Evolutionary conservation across 768 basidiomycete species (phyloP), one percentile per base, ranked within the genome.

Genomic region (Leucocoprinus birnbaumii): DNA sequence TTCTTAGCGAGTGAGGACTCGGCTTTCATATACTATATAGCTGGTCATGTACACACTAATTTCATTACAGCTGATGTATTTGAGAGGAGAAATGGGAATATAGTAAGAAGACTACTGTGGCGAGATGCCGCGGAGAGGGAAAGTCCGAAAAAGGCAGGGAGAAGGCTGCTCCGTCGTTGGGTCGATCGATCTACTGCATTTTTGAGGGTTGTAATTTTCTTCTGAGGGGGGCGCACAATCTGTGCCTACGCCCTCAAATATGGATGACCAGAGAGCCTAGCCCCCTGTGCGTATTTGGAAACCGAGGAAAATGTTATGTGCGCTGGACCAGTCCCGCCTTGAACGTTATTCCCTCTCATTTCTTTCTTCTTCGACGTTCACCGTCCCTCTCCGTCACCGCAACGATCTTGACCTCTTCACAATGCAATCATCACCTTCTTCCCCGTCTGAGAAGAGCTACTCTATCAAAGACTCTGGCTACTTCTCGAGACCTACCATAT

Each of bases 401-500:
- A 11, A 40, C 18, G 26, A 55, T 25, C 37, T 49, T 10, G 31
- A 35, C 27, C 26, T 41, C 2, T 26, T 34, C 31, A 16, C 47
- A 22, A 55, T 55, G 54, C 35, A 55, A 19, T 9, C 53, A 3
- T 48, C 37, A 7, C 18, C 25, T 11, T 49, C 41, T 35, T 41
- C 48, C 19, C 25, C 47, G 13, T n/a, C 38, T 38, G 38, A 48
- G 19, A 42, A 35, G 6, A 3, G 27, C 43, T 37, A 41, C 18
- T 8, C 34, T 26, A 10, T 24, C 9, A 26, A 47, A 19, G 46
- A 48, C 13, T 31, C 31, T 31, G 49, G 25, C 56, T 48, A 42
- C 51, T 43, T 48, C 54, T 22, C 47, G 53, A 55, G 18, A 40
- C 13, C 46, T 62, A 18, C 64, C 67, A 62, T 44, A 64, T 66